Conservation (phyloP, 1,284 basidiomycete species). For the Puccinia coronata region DNA sequence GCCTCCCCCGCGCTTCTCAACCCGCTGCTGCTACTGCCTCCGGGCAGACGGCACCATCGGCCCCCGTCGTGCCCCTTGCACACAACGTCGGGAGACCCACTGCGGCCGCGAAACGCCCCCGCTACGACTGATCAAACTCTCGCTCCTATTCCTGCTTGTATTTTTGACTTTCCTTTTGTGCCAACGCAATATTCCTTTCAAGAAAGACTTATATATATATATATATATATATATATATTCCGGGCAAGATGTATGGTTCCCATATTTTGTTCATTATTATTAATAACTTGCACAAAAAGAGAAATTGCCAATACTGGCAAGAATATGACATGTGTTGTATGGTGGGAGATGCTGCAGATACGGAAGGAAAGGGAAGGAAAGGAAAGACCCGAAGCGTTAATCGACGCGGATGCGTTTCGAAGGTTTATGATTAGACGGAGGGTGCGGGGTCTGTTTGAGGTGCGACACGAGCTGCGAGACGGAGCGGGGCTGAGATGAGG, state of each 20-base stretch:
- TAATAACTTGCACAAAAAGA: too few relatives aligned
- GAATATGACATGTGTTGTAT: too few relatives aligned
- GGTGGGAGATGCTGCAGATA: neutral
- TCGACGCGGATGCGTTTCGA: neutral
- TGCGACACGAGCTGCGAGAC: neutral
- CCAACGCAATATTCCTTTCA: too few relatives aligned
- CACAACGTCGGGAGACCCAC: too few relatives aligned
- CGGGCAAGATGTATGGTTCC: too few relatives aligned
- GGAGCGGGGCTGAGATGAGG: neutral
- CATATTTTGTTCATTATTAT: too few relatives aligned
- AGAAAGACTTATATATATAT: too few relatives aligned
- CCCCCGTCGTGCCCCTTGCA: too few relatives aligned
- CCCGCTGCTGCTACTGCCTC: neutral
- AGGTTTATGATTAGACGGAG: too few relatives aligned
- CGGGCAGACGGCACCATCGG: neutral
- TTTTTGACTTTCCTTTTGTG: too few relatives aligned
- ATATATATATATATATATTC: too few relatives aligned
- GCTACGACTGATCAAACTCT: constrained; percentile 23
- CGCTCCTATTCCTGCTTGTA: neutral
- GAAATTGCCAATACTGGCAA: too few relatives aligned
- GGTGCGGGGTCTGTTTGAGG: neutral
- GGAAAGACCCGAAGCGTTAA: neutral
- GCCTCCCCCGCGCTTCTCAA: neutral
- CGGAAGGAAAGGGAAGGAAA: neutral
- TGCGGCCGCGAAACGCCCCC: constrained; percentile 33